These are phyloP conservation scores for Exsudoporus frostii DNA, from an alignment of 768 basidiomycete species.

Conservation along the genomic window DNA sequence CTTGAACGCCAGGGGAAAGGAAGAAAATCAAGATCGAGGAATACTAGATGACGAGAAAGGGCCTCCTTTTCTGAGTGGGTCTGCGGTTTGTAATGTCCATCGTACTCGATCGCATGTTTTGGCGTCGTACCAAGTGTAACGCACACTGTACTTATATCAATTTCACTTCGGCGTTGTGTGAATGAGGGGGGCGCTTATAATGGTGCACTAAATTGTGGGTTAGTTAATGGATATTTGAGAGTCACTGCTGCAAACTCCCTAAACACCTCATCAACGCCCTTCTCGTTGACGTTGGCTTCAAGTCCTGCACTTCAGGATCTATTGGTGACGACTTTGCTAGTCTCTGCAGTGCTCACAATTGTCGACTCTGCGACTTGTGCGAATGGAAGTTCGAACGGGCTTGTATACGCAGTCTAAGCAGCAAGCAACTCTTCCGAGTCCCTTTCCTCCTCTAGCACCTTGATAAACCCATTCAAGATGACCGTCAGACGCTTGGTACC, in stretches of 20 bases:
- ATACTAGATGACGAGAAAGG: neutral
- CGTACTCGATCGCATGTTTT: neutral
- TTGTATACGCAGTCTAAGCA: too few relatives aligned
- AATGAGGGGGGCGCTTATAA: neutral
- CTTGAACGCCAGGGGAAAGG: constrained; percentile 1
- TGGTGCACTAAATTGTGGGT: too few relatives aligned
- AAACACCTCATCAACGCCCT: too few relatives aligned
- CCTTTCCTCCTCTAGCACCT: constrained; percentile 63
- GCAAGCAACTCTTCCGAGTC: constrained; percentile 67
- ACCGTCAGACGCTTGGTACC: constrained; percentile 78
- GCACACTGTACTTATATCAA: neutral
- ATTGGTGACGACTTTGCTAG: too few relatives aligned
- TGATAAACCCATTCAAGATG: constrained; percentile 77
- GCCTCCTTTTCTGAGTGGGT: neutral
- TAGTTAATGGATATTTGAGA: too few relatives aligned
- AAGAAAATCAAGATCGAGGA: constrained; percentile 22
- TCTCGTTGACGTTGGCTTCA: too few relatives aligned
- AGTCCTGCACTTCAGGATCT: too few relatives aligned
- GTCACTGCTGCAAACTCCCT: too few relatives aligned
- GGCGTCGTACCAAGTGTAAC: neutral
- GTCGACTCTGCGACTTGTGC: too few relatives aligned
- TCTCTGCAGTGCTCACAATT: too few relatives aligned
- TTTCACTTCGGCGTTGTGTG: neutral
- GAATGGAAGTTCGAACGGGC: too few relatives aligned
- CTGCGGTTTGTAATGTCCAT: neutral